Base-by-base conservation (phyloP, 1,139 yeast species). In the Pneumocystis oryctolagi region DNA sequence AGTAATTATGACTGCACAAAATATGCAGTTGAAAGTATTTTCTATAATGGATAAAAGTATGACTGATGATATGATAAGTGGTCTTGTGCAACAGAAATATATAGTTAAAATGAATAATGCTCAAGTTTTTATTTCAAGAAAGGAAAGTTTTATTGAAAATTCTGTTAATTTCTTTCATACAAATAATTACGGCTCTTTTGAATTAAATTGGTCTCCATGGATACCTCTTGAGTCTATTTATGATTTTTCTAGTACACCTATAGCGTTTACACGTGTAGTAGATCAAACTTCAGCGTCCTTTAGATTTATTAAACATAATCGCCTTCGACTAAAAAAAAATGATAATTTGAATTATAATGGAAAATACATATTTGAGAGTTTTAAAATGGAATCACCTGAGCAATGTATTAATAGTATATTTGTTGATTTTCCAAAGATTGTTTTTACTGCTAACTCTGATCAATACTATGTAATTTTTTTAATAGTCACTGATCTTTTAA, bases 381-480 rank as follows among this genome's bases (percentile, higher is more conserved):
- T 61, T 16, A 61, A 63, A 35, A 35, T 56, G 12, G 59, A 64
- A 39, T 61, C 60, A 9, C 58, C 62, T 25, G 65, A 62, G 25
- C 72, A 73, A 57, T 71, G 77, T 28, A 73, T 78, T 40, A 78
- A 81, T 68, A 73, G 76, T 39, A 69, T 82, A n/a, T 71, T 77
- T 1, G 81, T 87, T 5, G 87, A 85, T 67, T 76, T 89, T 63
- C 87, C 95, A 4, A 80, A 83, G 67, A 79, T 88, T 62, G 84
- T 84, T 12, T 77, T 89, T 1, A 79, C 81, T 42, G 84, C 92
- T 62, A 89, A 87, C 65, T 85, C 96, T 0, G 73, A 73, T 37
- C 96, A 89, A 69, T 90, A 88, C 71, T 78, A 81, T 60, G 80
- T 88, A 0, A 73, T 88, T 37, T 86, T 81, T 71, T 80, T 82